A percentile compares a stretch with the other conserved stretches of the same genome.
These are phyloP conservation scores for Fusarium duplospermum DNA, from an alignment of 2,329 filamentous ascomycete genomes.

Conservation along the genomic window DNA sequence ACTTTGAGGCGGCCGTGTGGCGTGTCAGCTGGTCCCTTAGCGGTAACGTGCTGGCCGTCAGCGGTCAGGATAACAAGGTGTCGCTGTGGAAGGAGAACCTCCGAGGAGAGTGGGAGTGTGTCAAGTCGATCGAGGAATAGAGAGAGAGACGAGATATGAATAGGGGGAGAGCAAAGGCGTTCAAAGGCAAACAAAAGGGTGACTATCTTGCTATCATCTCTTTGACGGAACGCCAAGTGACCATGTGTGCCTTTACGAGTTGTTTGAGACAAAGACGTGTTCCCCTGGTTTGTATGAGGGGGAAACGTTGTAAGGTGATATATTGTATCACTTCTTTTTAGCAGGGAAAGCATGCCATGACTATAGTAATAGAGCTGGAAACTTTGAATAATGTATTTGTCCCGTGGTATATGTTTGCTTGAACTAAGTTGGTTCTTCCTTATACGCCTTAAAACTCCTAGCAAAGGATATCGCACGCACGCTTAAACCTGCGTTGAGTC, in stretches of 20 bases:
- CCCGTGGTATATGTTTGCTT: constrained; percentile 3
- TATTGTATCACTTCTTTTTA: neutral
- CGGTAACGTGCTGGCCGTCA: constrained; percentile 95
- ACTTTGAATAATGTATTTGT: constrained; percentile 12
- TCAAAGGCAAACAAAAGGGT: constrained; percentile 47
- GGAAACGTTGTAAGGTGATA: neutral
- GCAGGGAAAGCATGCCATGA: constrained; percentile 5
- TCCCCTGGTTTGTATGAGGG: neutral
- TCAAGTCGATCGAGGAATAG: constrained; percentile 95
- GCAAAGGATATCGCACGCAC: neutral
- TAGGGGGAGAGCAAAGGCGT: constrained; percentile 49
- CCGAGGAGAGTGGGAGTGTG: constrained; percentile 94
- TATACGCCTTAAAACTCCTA: neutral
- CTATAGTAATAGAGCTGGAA: constrained; percentile 18
- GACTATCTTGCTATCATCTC: constrained; percentile 39
- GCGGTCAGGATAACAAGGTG: constrained; percentile 95
- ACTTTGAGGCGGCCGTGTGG: constrained; percentile 92
- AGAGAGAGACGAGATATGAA: constrained; percentile 73
- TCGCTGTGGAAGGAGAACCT: constrained; percentile 99
- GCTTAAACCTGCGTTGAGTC: neutral
- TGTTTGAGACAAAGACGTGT: neutral
- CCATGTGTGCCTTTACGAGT: constrained; percentile 1
- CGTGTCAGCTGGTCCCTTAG: constrained; percentile 97
- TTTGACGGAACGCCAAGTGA: constrained; percentile 31
- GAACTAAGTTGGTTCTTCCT: neutral